phyloP scores from a whole-genome alignment of 1,284 basidiomycete species.

The Butyriboletus appendiculatus region DNA sequence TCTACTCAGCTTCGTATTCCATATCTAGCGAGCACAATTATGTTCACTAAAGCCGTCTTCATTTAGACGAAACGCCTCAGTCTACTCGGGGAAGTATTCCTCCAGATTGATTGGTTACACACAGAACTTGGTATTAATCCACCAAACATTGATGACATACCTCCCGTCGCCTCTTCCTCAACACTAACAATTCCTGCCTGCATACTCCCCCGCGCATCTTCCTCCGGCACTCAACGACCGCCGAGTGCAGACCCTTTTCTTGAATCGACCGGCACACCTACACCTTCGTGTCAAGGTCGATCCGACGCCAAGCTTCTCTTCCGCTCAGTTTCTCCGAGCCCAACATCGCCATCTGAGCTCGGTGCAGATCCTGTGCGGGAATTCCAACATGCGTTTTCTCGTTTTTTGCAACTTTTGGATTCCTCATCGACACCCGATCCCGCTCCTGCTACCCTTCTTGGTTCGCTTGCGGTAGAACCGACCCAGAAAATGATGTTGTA shows the following conservation, averaged over 20 bases:
- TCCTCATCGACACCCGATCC: constrained; percentile 49
- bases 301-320: constrained; percentile 26
- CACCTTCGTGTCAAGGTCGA: constrained; percentile 45
- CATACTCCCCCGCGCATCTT: constrained; percentile 40
- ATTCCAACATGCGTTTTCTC: constrained; percentile 61
- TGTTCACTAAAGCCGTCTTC: constrained; percentile 6
- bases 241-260: constrained; percentile 52
- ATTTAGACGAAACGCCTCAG: constrained; percentile 64
- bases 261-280: constrained; percentile 44
- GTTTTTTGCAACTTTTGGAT: constrained; percentile 62
- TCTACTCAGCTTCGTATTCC: background rate
- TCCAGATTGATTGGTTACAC: constrained; percentile 80
- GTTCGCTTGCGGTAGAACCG: constrained; percentile 62
- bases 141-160: constrained; percentile 47
- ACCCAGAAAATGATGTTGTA: constrained; percentile 63
- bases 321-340: constrained; percentile 32
- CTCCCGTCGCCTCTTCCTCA: constrained; percentile 37
- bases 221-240: constrained; percentile 36
- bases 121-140: constrained; percentile 72
- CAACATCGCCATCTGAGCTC: constrained; percentile 23
- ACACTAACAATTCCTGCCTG: constrained; percentile 37
- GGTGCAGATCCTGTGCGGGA: constrained; percentile 32
- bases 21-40: background rate
- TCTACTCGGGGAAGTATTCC: constrained; percentile 61
- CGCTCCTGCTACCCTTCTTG: constrained; percentile 41